Conservation (phyloP, 768 basidiomycete genomes). For the Crassisporium funariophilum region DNA sequence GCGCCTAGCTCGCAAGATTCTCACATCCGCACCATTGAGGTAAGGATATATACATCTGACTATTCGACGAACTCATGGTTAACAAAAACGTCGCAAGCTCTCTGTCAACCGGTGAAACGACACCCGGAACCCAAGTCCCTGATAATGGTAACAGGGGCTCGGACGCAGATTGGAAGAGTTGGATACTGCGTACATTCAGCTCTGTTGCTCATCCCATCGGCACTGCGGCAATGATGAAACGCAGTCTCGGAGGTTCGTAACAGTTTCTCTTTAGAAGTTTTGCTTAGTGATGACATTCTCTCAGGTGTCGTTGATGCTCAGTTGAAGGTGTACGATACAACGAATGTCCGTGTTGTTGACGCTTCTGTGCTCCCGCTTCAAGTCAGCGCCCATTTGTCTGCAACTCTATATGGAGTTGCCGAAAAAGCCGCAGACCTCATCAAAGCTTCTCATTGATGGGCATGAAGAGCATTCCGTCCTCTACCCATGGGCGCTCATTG, state of each 20-base stretch:
- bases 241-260: slow-evolving; percentile 35
- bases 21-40: slow-evolving; percentile 45
- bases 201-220: slow-evolving; percentile 53
- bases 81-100: slow-evolving; percentile 21
- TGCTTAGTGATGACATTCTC: slow-evolving; percentile 7
- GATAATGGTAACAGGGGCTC: slow-evolving; percentile 47
- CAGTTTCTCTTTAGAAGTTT: slow-evolving; percentile 1
- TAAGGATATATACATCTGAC: slow-evolving; percentile 16
- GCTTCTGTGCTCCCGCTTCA: slow-evolving; percentile 51
- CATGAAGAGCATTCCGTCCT: too few relatives aligned
- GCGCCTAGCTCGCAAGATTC: slow-evolving; percentile 43
- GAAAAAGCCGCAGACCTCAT: slow-evolving; percentile 57
- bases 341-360: slow-evolving; percentile 55
- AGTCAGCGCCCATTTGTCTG: slow-evolving; percentile 47
- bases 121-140: slow-evolving; percentile 43
- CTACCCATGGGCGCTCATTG: too few relatives aligned
- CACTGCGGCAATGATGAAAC: slow-evolving; percentile 45
- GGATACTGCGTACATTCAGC: slow-evolving; percentile 44
- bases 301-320: slow-evolving; percentile 51
- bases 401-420: slow-evolving; percentile 54
- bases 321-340: slow-evolving; percentile 47
- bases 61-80: neutral
- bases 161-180: slow-evolving; percentile 46
- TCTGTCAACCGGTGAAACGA: slow-evolving; percentile 44
- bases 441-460: too few relatives aligned